Percentiles rank a stretch among this genome's conserved stretches.
These are phyloP conservation scores for Pseudogymnoascus pannorum DNA, from an alignment of 2,329 filamentous ascomycete genomes.

Conservation along the genomic window DNA sequence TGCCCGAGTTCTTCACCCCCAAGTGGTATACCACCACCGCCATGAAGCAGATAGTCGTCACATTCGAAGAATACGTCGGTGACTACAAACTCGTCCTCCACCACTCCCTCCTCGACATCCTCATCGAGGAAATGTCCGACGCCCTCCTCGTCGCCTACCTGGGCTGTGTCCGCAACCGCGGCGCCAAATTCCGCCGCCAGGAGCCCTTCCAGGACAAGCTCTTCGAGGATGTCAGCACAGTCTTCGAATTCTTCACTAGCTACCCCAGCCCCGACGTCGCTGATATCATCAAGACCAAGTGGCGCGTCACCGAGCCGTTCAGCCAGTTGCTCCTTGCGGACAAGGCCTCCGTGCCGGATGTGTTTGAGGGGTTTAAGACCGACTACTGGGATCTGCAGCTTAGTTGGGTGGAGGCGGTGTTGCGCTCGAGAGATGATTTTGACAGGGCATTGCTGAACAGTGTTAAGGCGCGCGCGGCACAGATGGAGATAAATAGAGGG, in stretches of 20 bases:
- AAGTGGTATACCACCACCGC: constrained; percentile 81
- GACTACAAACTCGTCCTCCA: constrained; percentile 84
- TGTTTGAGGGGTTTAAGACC: constrained; percentile 76
- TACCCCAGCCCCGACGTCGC: constrained; percentile 59
- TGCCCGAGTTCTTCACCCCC: constrained; percentile 83
- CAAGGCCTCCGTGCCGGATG: constrained; percentile 62
- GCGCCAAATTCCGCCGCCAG: constrained; percentile 75
- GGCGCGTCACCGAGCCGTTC: constrained; percentile 84
- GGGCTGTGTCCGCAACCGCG: constrained; percentile 76
- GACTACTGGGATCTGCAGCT: constrained; percentile 92
- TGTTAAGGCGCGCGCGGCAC: constrained; percentile 82
- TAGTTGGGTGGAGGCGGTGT: constrained; percentile 88
- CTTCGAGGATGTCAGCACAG: constrained; percentile 83
- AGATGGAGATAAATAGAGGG: constrained; percentile 72
- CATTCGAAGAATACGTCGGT: constrained; percentile 87
- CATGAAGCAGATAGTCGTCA: constrained; percentile 90
- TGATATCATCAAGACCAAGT: constrained; percentile 76
- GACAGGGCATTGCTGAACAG: constrained; percentile 81
- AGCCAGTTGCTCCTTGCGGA: constrained; percentile 72
- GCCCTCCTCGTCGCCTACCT: constrained; percentile 85
- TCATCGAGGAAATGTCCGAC: constrained; percentile 88
- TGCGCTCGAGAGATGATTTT: constrained; percentile 85
- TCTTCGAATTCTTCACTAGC: constrained; percentile 80
- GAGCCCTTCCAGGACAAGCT: constrained; percentile 92
- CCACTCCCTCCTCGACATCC: constrained; percentile 79